A percentile compares a stretch with the other conserved stretches of the same genome.
Conservation (phyloP, 2,329 filamentous ascomycete species). For the Rhinocladiella similis region DNA sequence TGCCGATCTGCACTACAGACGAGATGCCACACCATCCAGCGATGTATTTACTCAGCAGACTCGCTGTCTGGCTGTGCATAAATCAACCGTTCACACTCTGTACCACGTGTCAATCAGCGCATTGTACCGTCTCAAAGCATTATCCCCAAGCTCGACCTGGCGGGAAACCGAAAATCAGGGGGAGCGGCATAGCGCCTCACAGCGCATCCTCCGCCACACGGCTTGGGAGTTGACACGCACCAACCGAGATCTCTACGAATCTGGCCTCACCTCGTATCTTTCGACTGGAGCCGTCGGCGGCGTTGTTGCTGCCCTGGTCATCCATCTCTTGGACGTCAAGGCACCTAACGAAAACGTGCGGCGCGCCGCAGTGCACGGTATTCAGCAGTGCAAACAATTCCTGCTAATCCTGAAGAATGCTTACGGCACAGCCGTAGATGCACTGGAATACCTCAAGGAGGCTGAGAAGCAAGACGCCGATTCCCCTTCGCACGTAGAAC, state of each 20-base stretch:
- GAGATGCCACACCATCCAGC: neutral
- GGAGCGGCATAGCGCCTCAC: neutral
- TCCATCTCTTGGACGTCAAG: constrained; percentile 6
- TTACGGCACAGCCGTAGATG: neutral
- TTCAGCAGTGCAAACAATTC: constrained; percentile 6
- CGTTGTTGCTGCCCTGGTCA: constrained; percentile 2
- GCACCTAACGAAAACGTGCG: neutral
- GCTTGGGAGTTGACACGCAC: constrained; percentile 6
- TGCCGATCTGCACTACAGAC: neutral
- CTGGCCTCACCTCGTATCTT: neutral
- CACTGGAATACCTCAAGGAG: constrained; percentile 5
- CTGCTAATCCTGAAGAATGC: constrained; percentile 1
- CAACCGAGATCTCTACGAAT: neutral
- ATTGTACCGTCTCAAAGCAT: constrained; percentile 5
- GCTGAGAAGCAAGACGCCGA: neutral
- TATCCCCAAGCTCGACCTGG: constrained; percentile 5
- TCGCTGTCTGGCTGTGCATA: constrained; percentile 1
- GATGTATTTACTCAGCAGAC: neutral
- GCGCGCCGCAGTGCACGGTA: neutral
- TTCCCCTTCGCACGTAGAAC: neutral
- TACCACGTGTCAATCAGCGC: constrained; percentile 7
- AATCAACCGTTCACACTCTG: constrained; percentile 1
- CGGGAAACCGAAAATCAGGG: neutral
- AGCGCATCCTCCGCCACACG: constrained; percentile 2
- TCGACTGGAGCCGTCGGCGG: constrained; percentile 1